Percentiles rank a stretch among this genome's conserved stretches.
These are phyloP conservation scores for Furcasterigmium sp. DNA, from an alignment of 2,329 filamentous ascomycete species.

Conservation along the genomic window DNA sequence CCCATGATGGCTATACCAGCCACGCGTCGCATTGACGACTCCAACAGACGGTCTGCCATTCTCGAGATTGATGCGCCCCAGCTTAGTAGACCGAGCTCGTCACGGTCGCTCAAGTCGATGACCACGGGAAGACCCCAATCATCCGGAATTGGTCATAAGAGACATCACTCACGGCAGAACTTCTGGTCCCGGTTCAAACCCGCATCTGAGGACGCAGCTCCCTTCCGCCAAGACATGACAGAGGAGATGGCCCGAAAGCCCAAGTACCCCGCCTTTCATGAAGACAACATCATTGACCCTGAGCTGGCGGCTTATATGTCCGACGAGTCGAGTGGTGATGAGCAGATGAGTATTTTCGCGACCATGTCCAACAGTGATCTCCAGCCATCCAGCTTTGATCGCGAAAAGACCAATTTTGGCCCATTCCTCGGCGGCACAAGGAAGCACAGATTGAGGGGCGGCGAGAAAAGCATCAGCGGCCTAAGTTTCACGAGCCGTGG, in stretches of 20 bases:
- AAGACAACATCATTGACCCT: constrained; percentile 97
- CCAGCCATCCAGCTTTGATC: constrained; percentile 62
- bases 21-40: constrained; percentile 63
- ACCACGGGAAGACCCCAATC: constrained; percentile 68
- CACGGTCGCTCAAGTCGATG: constrained; percentile 76
- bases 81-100: constrained; percentile 86
- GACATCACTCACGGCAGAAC: constrained; percentile 84
- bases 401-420: constrained; percentile 68
- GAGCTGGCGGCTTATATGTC: constrained; percentile 95
- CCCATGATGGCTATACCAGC: constrained; percentile 69
- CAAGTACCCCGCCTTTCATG: constrained; percentile 86
- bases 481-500: constrained; percentile 67
- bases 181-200: constrained; percentile 71
- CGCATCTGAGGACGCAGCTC: constrained; percentile 72
- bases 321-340: constrained; percentile 88
- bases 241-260: constrained; percentile 62
- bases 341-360: constrained; percentile 82
- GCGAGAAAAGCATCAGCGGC: constrained; percentile 70
- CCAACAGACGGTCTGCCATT: constrained; percentile 80
- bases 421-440: constrained; percentile 68
- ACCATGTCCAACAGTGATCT: constrained; percentile 63
- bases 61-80: constrained; percentile 85
- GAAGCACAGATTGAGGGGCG: constrained; percentile 67
- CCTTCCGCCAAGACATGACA: constrained; percentile 70
- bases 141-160: constrained; percentile 60